Conservation (phyloP, 257 asterid species). For the Solanum clarkiae region DNA sequence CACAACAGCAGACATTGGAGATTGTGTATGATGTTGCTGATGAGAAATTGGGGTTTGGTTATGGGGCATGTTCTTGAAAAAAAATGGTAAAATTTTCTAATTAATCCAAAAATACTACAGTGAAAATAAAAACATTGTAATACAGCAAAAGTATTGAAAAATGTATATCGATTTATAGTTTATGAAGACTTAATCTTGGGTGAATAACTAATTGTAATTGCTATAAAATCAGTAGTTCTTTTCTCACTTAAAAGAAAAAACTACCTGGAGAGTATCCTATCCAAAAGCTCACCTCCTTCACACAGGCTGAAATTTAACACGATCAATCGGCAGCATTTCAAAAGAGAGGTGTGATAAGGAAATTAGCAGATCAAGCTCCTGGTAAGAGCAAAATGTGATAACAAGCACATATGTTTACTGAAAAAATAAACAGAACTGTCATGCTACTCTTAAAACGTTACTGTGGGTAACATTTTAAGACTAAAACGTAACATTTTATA, state of each 20-base stretch:
- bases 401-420: not conserved
- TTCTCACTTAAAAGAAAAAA: not conserved
- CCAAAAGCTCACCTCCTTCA: constrained; percentile 95
- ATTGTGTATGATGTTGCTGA: constrained; percentile 65
- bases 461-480: too few species aligned
- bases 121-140: not conserved
- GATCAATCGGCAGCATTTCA: not conserved
- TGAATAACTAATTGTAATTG: too few species aligned
- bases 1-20: constrained; percentile 58
- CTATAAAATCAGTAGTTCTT: not conserved
- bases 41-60: constrained; percentile 50
- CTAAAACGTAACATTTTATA: too few species aligned
- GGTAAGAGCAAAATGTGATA: not conserved
- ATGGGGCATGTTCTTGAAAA: constrained; percentile 35
- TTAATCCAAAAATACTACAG: not conserved
- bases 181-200: not conserved
- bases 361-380: not conserved
- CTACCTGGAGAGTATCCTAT: constrained; percentile 76
- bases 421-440: not conserved
- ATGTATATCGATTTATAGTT: not conserved
- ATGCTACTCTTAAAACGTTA: not conserved
- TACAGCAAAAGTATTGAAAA: not conserved
- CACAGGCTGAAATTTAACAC: constrained; percentile 53
- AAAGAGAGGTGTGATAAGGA: not conserved
- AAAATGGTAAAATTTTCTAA: not conserved